phyloP scores from a whole-genome alignment of 495 filamentous ascomycete genomes.

The Lichenothelia convexa region DNA sequence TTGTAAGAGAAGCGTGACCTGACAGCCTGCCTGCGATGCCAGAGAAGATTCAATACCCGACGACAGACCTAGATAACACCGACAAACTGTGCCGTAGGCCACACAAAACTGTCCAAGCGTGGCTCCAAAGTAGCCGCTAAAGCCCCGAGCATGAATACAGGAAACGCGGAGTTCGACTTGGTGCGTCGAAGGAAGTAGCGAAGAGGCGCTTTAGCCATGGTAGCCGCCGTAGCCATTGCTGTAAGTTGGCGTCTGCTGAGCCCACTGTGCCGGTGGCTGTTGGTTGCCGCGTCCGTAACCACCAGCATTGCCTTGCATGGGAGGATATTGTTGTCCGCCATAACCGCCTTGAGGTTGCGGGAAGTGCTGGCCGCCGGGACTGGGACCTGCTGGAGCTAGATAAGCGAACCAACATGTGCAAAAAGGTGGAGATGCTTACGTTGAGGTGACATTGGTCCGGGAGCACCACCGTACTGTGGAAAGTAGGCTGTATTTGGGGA shows the following conservation, averaged over 20 bases:
- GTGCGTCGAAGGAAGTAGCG: no score
- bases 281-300: conserved; percentile 18
- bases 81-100: no score
- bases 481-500: no score
- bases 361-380: conserved; percentile 43
- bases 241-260: conserved; percentile 17
- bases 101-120: no score
- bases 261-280: conserved; percentile 12
- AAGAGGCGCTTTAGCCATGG: conserved; percentile 15
- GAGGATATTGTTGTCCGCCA: conserved; percentile 39
- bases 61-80: no score
- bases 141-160: no score
- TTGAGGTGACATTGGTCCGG: conserved; percentile 57
- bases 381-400: conserved; percentile 28
- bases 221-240: conserved; percentile 20
- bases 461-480: conserved; percentile 67
- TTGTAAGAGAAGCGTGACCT: no score
- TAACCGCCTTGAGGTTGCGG: conserved; percentile 39
- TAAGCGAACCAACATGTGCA: conserved; percentile 28
- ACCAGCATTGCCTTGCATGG: conserved; percentile 27
- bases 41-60: no score
- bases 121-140: no score
- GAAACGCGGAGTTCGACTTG: no score
- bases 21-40: no score
- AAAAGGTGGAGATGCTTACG: conserved; percentile 24